Percentiles rank a stretch among this genome's conserved stretches.
Evolutionary conservation across 2,329 filamentous ascomycete species (phyloP).

Genomic region (Penicillium sumatraense): DNA sequence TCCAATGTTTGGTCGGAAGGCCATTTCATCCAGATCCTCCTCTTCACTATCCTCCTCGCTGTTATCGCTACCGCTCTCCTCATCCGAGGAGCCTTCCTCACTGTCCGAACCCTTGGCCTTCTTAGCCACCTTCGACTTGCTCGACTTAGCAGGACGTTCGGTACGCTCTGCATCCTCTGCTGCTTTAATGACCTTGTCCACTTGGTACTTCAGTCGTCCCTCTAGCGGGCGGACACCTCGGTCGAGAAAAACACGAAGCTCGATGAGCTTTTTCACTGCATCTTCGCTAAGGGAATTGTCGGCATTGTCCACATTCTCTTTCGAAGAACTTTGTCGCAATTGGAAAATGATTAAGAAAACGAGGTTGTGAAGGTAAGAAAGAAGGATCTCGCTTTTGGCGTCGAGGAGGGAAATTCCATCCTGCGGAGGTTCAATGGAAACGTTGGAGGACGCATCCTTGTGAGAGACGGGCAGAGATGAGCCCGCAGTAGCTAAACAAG

Average conservation of each 20-base stretch:
- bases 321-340: slow-evolving; percentile 61
- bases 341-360: slow-evolving; percentile 86
- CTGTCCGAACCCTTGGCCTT: slow-evolving; percentile 34
- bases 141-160: slow-evolving; percentile 30
- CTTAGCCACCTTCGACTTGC: slow-evolving; percentile 35
- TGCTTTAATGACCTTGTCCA: slow-evolving; percentile 89
- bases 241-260: slow-evolving; percentile 89
- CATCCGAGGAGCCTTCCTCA: slow-evolving; percentile 32
- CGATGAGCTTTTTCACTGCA: slow-evolving; percentile 84
- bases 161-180: slow-evolving; percentile 62
- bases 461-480: slow-evolving; percentile 40
- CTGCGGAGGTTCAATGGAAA: slow-evolving; percentile 74
- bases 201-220: slow-evolving; percentile 88
- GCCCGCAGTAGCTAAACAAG: slow-evolving; percentile 39
- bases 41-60: slow-evolving; percentile 45
- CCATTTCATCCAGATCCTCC: slow-evolving; percentile 61
- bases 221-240: slow-evolving; percentile 90
- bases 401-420: slow-evolving; percentile 94
- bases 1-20: slow-evolving; percentile 65
- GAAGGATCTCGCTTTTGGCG: slow-evolving; percentile 93
- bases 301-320: slow-evolving; percentile 30
- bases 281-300: slow-evolving; percentile 61
- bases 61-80: slow-evolving; percentile 30
- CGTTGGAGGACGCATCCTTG: slow-evolving; percentile 55
- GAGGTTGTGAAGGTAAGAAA: slow-evolving; percentile 93